Conservation (phyloP, 176 grass and related monocot species). For the Juncus inflexus region DNA sequence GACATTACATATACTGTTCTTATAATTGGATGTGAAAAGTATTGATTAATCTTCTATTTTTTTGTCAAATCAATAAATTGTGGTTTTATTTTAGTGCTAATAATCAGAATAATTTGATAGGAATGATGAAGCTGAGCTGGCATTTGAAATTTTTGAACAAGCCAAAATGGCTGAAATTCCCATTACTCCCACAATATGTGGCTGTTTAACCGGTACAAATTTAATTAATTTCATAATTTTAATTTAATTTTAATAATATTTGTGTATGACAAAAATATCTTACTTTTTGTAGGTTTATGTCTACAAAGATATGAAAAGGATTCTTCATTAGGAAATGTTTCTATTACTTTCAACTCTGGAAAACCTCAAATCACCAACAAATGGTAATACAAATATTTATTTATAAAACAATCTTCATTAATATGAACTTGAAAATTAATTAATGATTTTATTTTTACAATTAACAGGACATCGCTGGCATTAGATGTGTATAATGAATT, state of each 20-base stretch:
- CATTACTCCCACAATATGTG: conserved; percentile 59
- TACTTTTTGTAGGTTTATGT: conserved; percentile 65
- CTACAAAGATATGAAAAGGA: conserved; percentile 68
- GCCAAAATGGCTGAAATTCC: conserved; percentile 50
- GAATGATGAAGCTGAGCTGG: conserved; percentile 78
- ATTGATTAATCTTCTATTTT: conserved; percentile 23
- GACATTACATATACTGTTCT: conserved; percentile 90
- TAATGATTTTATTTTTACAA: conserved; percentile 23
- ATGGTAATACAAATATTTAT: conserved; percentile 44
- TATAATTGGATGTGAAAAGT: conserved; percentile 92
- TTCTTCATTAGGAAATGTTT: conserved; percentile 51
- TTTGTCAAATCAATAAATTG: conserved; percentile 21
- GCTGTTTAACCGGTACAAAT: conserved; percentile 75
- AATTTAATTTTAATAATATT: conserved; percentile 11
- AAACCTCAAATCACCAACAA: conserved; percentile 78
- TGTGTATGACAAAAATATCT: conserved; percentile 24
- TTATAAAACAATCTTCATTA: background rate
- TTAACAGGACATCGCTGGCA: conserved; percentile 71
- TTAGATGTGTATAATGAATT: conserved; percentile 59
- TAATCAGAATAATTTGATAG: conserved; percentile 37
- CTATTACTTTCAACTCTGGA: conserved; percentile 63
- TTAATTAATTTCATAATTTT: conserved; percentile 12
- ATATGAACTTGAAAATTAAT: conserved; percentile 1
- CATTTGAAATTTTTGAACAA: conserved; percentile 66
- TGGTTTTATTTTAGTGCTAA: conserved; percentile 31